Base-by-base conservation (phyloP, 768 basidiomycete genomes). In the Xanthoconium purpureum region DNA sequence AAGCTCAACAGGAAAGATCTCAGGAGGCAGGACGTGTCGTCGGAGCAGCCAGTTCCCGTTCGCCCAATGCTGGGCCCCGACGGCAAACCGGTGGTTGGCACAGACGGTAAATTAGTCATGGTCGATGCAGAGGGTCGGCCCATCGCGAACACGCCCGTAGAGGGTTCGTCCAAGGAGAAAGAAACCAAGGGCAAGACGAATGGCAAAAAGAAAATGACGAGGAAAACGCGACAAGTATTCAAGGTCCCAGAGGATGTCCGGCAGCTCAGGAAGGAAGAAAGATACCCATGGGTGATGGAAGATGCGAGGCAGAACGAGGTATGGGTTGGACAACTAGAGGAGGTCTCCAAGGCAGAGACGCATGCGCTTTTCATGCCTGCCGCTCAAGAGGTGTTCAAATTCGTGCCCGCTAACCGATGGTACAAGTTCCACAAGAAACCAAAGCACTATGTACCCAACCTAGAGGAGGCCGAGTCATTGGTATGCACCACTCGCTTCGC, bases 211-310 rank as follows among this genome's bases (percentile, higher is more conserved):
- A 80, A 85, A 65, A 85, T 88, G 75, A 80, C 84, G 83, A 90
- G 81, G 84, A 94, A 86, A 82, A 94, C 76, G 62, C 82, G 70
- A 75, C 92, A 85, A 75, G 89, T 94, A 18, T 93, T 87, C 74
- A 80, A 84, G 58, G 87, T 93, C 2, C 84, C 89, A 0, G 91
- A 94, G 53, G 86, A 86, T 38, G 78, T 83, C 49, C 77, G 91
- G 62, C 87, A 91, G 73, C 76, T 94, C 64, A 78, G 89, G 70
- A 82, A 81, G 66, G 93, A 95, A 74, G 93, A 95, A 73, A 77
- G 89, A 60, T 90, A 89, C 71, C 93, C 93, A 3, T 95, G 93
- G 93, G 88, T 95, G 38, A 83, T 94, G 75, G 93, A 95, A 75
- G 91, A 93, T 68, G 82, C 79, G 37, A 78, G 78, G 18, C 79